These are phyloP conservation scores for Middelhovenomyces tepae DNA, from an alignment of 805 yeast genomes.

Conservation along the genomic window DNA sequence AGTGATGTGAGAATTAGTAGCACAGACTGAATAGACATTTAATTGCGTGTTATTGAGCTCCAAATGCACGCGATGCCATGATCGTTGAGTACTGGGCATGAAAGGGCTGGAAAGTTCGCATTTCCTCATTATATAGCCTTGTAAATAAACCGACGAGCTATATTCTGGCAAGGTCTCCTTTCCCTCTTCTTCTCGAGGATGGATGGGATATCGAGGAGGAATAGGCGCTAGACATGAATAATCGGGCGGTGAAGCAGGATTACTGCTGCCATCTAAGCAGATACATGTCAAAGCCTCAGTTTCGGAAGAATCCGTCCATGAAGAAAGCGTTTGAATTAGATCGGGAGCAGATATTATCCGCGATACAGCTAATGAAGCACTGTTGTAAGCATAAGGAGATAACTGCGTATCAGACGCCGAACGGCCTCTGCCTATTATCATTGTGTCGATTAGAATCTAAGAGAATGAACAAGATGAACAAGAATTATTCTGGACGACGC, in stretches of 20 bases:
- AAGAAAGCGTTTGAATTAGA: too few relatives aligned
- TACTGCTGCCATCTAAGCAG: too few relatives aligned
- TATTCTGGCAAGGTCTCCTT: slow-evolving; percentile 52
- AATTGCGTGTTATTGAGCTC: slow-evolving; percentile 84
- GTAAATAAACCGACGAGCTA: slow-evolving; percentile 52
- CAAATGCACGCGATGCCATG: slow-evolving; percentile 62
- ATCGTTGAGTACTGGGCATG: slow-evolving; percentile 53
- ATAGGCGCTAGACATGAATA: slow-evolving; percentile 31
- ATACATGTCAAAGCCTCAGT: too few relatives aligned
- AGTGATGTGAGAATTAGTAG: neutral
- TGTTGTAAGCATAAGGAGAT: too few relatives aligned
- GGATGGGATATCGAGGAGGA: slow-evolving; percentile 28
- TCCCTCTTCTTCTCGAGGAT: slow-evolving; percentile 25
- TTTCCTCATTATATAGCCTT: slow-evolving; percentile 54
- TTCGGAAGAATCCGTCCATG: too few relatives aligned
- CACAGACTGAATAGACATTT: slow-evolving; percentile 42
- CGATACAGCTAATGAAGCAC: too few relatives aligned
- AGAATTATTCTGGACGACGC: too few relatives aligned
- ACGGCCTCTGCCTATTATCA: too few relatives aligned
- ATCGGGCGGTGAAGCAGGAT: slow-evolving; percentile 26
- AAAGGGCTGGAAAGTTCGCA: slow-evolving; percentile 73
- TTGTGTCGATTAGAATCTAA: too few relatives aligned
- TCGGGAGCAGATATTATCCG: too few relatives aligned
- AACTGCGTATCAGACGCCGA: too few relatives aligned
- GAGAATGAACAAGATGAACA: too few relatives aligned